Evolutionary conservation across 345 rosid genomes (phyloP).

Genomic region (Geranium brycei): DNA sequence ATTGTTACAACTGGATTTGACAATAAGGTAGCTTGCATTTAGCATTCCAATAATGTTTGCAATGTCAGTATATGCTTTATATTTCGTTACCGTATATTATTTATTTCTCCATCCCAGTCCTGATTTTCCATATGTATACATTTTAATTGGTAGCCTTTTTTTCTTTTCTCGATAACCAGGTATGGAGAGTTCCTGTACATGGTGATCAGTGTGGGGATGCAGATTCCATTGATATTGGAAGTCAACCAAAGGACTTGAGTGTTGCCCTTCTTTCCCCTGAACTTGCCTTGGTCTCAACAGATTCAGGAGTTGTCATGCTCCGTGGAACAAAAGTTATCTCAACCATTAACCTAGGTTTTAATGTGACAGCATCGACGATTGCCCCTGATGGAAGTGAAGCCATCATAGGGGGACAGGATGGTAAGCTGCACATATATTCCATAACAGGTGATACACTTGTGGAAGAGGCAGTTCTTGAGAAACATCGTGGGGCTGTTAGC

Average conservation of each 20-base stretch:
- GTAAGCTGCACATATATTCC: constrained; percentile 67
- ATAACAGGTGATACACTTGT: constrained; percentile 51
- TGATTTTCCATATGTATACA: no score
- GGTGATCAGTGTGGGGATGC: constrained; percentile 64
- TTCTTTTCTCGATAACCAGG: constrained; percentile 22
- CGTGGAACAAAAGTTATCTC: constrained; percentile 55
- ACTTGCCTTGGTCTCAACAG: constrained; percentile 53
- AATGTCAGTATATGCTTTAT: background rate
- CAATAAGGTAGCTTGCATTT: constrained; percentile 43
- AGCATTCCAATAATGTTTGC: background rate
- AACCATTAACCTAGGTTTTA: constrained; percentile 60
- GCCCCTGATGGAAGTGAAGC: constrained; percentile 91
- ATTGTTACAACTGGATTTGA: constrained; percentile 79
- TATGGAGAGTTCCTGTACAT: constrained; percentile 59
- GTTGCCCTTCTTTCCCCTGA: constrained; percentile 58
- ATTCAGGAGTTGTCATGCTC: constrained; percentile 73
- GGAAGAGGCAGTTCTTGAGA: constrained; percentile 76
- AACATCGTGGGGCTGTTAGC: constrained; percentile 76
- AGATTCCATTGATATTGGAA: constrained; percentile 54
- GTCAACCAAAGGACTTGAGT: constrained; percentile 85
- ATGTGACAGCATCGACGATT: constrained; percentile 66
- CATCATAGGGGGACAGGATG: constrained; percentile 68
- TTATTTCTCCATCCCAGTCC: background rate
- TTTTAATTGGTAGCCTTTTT: constrained; percentile 1
- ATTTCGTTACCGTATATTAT: background rate